A percentile compares a stretch with the other conserved stretches of the same genome.
These are phyloP conservation scores for Maudiozyma bulderi DNA, from an alignment of 805 yeast species.

Conservation along the genomic window DNA sequence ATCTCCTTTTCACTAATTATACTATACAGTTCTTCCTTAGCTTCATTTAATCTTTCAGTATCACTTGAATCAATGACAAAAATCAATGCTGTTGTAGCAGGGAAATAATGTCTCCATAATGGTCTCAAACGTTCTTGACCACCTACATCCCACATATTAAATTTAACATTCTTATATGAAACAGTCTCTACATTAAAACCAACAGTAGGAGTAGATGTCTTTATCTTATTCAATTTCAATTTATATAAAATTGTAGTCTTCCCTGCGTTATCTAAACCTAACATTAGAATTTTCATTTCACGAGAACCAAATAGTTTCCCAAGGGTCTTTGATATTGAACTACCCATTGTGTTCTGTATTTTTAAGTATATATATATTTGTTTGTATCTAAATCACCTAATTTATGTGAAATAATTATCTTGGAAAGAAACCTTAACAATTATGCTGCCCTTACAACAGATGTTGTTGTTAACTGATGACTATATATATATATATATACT, in stretches of 20 bases:
- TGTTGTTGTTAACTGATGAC: too few species aligned
- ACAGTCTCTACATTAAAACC: constrained; percentile 90
- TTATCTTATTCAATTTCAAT: constrained; percentile 64
- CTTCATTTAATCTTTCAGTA: constrained; percentile 59
- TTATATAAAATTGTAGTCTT: constrained; percentile 82
- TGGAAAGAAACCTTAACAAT: too few species aligned
- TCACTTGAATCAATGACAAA: constrained; percentile 86
- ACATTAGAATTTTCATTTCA: constrained; percentile 69
- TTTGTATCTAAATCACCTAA: not conserved
- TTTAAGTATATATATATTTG: too few species aligned
- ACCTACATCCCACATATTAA: constrained; percentile 93
- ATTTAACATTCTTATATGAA: constrained; percentile 68
- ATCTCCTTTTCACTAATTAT: constrained; percentile 78
- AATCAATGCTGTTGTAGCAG: constrained; percentile 85
- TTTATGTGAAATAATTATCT: too few species aligned
- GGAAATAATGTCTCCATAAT: constrained; percentile 90
- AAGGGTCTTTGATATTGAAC: constrained; percentile 27
- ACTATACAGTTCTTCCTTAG: constrained; percentile 65
- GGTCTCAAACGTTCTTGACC: constrained; percentile 91
- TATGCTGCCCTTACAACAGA: too few species aligned
- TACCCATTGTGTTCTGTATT: constrained; percentile 19
- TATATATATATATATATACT: too few species aligned
- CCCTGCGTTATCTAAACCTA: constrained; percentile 90
- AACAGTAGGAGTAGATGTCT: constrained; percentile 82
- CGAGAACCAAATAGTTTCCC: constrained; percentile 43